Conservation (phyloP, 345 rosid genomes). For the Orychophragmus violaceus region DNA sequence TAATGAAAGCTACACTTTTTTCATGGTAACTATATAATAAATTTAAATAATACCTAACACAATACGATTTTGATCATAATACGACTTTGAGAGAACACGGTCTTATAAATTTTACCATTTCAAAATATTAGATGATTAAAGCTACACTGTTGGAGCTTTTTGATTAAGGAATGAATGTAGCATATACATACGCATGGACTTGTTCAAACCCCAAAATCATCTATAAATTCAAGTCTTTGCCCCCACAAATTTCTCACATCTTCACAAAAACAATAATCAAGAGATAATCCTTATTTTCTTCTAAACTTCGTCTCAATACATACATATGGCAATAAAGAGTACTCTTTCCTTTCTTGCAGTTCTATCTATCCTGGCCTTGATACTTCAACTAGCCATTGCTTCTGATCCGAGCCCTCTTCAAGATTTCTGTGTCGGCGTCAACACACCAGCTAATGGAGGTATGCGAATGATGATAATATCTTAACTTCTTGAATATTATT, state of each 20-base stretch:
- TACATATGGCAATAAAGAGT: background rate
- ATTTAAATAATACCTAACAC: background rate
- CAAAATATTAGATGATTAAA: background rate
- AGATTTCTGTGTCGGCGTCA: conserved; percentile 22
- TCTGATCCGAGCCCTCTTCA: conserved; percentile 24
- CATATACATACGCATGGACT: background rate
- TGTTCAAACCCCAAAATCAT: background rate
- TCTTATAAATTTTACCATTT: background rate
- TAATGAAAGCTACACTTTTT: background rate
- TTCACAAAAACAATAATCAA: background rate
- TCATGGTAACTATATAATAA: background rate
- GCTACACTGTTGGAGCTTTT: background rate
- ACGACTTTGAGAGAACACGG: background rate
- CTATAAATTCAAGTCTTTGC: background rate
- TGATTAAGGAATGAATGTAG: background rate
- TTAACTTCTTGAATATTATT: background rate
- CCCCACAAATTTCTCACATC: background rate
- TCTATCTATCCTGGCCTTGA: conserved; percentile 14
- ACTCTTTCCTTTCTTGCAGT: background rate
- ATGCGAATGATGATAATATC: background rate
- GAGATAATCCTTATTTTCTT: background rate
- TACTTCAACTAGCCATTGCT: conserved; percentile 2
- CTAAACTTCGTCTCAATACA: background rate
- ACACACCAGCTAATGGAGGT: conserved; percentile 19
- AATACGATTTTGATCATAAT: background rate